Percentiles rank a stretch among this genome's conserved stretches.
These are phyloP conservation scores for Vickermania ingenoplastis DNA, from an alignment of 208 protist genomes.

Conservation along the genomic window DNA sequence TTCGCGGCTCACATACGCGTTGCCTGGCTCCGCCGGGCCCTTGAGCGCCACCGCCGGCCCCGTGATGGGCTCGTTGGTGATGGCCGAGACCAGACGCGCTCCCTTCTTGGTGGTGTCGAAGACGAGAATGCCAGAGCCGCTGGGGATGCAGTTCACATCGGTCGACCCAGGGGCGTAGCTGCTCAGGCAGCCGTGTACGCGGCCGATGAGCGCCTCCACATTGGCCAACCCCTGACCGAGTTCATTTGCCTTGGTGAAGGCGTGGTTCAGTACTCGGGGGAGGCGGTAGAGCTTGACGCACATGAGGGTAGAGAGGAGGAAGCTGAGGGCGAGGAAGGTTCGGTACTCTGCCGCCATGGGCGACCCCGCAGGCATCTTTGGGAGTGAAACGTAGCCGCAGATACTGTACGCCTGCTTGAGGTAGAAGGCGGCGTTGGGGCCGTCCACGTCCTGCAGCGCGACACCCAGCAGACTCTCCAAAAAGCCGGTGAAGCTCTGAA, in stretches of 20 bases:
- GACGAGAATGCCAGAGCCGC: constrained; percentile 31
- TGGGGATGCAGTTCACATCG: constrained; percentile 37
- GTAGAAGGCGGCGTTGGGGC: constrained; percentile 65
- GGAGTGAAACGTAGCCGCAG: constrained; percentile 63
- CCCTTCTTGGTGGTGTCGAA: constrained; percentile 28
- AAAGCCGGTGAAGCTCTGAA: constrained; percentile 70
- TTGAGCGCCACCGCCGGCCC: constrained; percentile 26
- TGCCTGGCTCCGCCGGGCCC: constrained; percentile 54
- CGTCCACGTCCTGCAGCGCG: constrained; percentile 66
- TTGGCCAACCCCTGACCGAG: constrained; percentile 25
- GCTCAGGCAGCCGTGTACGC: constrained; percentile 43
- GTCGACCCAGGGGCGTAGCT: constrained; percentile 69
- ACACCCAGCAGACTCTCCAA: constrained; percentile 67
- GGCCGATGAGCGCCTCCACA: constrained; percentile 39
- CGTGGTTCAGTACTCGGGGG: constrained; percentile 57
- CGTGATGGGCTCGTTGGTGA: constrained; percentile 35
- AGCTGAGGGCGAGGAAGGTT: constrained; percentile 53
- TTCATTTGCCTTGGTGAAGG: constrained; percentile 66
- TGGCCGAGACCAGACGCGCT: constrained; percentile 30
- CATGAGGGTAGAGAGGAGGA: constrained; percentile 59
- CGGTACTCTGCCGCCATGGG: constrained; percentile 27
- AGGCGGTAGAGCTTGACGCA: constrained; percentile 86
- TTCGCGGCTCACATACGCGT: constrained; percentile 33
- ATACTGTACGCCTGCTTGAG: constrained; percentile 71
- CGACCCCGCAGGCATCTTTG: constrained; percentile 17